Base-by-base conservation (phyloP, 148 eudicot species). In the Cornus florida region DNA sequence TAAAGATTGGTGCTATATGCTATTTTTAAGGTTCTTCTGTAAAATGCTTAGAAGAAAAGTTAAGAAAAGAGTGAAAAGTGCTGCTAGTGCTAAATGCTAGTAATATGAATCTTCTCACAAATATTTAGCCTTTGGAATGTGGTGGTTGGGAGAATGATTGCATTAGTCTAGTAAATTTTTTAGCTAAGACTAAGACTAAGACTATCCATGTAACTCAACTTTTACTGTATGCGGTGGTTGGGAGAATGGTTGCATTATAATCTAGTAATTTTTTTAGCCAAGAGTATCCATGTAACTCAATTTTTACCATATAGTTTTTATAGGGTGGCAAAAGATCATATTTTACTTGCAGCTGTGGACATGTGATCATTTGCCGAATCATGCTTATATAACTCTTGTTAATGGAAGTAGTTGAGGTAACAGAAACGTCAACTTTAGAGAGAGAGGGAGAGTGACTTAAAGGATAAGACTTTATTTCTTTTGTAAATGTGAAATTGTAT, bases 1-100 rank as follows among this genome's bases (percentile, higher is more conserved):
- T 60, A 65, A 41, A 67, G 20, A 24, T 13, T 14, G 20, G 20
- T 14, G 7, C 19, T 20, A 10, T 23, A 22, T 71, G 65, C 64
- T 13, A 12, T 48, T 53, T 14, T 4, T 31, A 14, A 28, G 67
- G 67, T n/a, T 38, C 11, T 57, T 28, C 38, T 56, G 11, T 31
- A 39, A 75, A 32, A 24, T 39, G 56, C 56, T 75, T 75, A 22
- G 70, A 41, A 75, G 41, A 70, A 16, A 75, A 53, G 1, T 39
- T 43, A 31, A 22, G 39, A 13, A 23, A 64, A 75, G 53, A 20
- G 53, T 76, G 39, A 66, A 67, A 39, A 23, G 46, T 43, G n/a
- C 13, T 17, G 59, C n/a, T 60, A 39, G 53, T 60, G 77, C 71
- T 0, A 22, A 35, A n/a, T n/a, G n/a, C n/a, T n/a, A n/a, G n/a